A percentile compares a stretch with the other conserved stretches of the same genome.
phyloP scores from a whole-genome alignment of 192 early-diverging fungal species.

The Coemansia sp. region DNA sequence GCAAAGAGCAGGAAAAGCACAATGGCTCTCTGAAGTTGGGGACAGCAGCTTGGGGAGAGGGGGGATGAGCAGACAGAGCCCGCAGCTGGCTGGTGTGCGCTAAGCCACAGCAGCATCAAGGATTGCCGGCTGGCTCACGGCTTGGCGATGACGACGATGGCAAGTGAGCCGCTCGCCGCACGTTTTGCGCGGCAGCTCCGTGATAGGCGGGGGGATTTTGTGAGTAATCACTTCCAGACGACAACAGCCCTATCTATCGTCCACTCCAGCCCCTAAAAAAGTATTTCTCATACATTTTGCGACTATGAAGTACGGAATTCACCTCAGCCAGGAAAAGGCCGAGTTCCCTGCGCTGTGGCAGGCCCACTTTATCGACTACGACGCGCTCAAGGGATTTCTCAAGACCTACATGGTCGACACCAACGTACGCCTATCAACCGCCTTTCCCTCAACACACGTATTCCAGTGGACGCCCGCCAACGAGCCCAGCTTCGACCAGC shows the following conservation, averaged over 20 bases:
- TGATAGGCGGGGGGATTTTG: neutral
- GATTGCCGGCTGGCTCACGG: neutral
- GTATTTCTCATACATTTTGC: neutral
- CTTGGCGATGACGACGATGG: neutral
- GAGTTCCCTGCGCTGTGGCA: conserved; percentile 68
- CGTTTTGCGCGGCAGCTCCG: neutral
- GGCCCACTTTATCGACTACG: conserved; percentile 70
- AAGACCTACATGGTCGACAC: conserved; percentile 62
- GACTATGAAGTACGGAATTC: conserved; percentile 73
- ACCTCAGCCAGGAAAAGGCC: conserved; percentile 62
- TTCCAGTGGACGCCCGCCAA: conserved; percentile 23
- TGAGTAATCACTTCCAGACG: neutral
- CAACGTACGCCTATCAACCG: conserved; percentile 46
- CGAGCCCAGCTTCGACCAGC: conserved; percentile 55
- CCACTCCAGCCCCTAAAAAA: neutral
- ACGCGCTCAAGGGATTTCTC: conserved; percentile 63
- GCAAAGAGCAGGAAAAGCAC: conserved; percentile 1
- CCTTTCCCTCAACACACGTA: conserved; percentile 36
- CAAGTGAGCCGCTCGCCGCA: neutral
- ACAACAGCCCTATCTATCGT: neutral
- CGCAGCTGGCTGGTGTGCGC: neutral
- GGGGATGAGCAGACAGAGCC: neutral
- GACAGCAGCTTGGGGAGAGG: neutral
- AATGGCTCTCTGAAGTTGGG: neutral
- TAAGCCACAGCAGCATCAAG: neutral